Evolutionary conservation across 2,329 filamentous ascomycete genomes (phyloP), one percentile per base, ranked within the genome.

Genomic region (Mollisiaceae sp.): DNA sequence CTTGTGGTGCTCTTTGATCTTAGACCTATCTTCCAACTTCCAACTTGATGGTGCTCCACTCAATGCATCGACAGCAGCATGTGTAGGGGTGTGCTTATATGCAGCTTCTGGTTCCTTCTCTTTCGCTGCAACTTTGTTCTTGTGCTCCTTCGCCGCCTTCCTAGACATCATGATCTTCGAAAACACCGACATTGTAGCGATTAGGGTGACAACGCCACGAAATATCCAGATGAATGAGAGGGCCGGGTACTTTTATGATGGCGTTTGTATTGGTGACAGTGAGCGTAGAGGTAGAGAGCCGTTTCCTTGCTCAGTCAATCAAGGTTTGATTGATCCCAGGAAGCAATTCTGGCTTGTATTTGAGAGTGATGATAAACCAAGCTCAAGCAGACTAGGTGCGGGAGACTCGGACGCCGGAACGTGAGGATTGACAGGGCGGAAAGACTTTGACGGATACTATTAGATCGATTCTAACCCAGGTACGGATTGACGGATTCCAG

Each of bases 31-130:
- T 27, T 79, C 78, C 8, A 78, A 71, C 65, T 81, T 82, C 80
- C 82, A 86, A 68, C 79, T 81, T 1, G 82, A 78, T 11, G 85
- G 86, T 2, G 83, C 84, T 36, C 82, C 83, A 24, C 81, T 79
- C 52, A 88, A 76, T 52, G 86, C 85, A 75, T 89, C 86, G 14
- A 80, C 74, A 55, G 85, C 85, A 35, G 87, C 87, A 73, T 90
- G 87, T 15, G 80, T 88, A n/a, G 86, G 86, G 22, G 87, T 76
- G 73, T 89, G 87, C 60, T 79, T 83, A 76, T 89, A 89, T 14
- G 83, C 80, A n/a, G 77, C 67, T 61, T 80, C 73, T 22, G 74
- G 60, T 67, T 82, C 80, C 50, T 77, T 81, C 45, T 81, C 77
- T 70, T 83, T 81, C 69, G 83, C 82, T 50, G 77, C 80, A 65